Evolutionary conservation across 139 green algal species (phyloP).

Genomic region (Coccomyxa sp.): DNA sequence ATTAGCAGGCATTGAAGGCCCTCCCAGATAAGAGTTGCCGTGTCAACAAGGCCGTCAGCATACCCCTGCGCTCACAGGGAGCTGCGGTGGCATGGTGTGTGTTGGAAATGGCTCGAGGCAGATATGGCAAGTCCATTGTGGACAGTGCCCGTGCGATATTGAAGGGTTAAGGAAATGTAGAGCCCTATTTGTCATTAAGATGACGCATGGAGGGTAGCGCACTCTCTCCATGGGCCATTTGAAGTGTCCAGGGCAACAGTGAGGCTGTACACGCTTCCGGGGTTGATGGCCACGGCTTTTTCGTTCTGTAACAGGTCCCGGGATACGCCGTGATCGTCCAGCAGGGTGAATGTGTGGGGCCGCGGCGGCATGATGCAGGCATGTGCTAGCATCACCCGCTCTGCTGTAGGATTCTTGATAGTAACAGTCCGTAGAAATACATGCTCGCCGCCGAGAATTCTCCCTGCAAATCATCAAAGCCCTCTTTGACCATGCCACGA

Average conservation of each 20-base stretch:
- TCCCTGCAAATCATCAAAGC: background rate
- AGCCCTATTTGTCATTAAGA: background rate
- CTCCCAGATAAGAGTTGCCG: background rate
- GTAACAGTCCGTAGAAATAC: background rate
- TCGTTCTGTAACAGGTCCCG: background rate
- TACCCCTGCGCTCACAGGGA: background rate
- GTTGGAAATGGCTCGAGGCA: background rate
- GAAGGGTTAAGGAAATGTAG: background rate
- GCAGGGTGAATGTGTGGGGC: background rate
- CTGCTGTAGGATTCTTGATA: background rate
- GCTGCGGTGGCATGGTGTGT: background rate
- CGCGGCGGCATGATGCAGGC: background rate
- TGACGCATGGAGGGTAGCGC: background rate
- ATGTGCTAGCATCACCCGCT: background rate
- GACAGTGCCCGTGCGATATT: background rate
- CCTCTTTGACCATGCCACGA: background rate
- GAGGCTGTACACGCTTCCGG: background rate
- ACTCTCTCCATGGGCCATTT: background rate
- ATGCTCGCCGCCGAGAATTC: background rate
- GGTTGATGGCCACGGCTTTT: background rate
- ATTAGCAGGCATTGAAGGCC: background rate
- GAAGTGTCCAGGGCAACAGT: background rate
- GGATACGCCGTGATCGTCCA: slow-evolving; percentile 1
- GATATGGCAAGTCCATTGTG: background rate
- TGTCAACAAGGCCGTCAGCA: background rate